These are phyloP conservation scores for Xylariales sp. DNA, from an alignment of 2,329 filamentous ascomycete genomes.

Conservation along the genomic window DNA sequence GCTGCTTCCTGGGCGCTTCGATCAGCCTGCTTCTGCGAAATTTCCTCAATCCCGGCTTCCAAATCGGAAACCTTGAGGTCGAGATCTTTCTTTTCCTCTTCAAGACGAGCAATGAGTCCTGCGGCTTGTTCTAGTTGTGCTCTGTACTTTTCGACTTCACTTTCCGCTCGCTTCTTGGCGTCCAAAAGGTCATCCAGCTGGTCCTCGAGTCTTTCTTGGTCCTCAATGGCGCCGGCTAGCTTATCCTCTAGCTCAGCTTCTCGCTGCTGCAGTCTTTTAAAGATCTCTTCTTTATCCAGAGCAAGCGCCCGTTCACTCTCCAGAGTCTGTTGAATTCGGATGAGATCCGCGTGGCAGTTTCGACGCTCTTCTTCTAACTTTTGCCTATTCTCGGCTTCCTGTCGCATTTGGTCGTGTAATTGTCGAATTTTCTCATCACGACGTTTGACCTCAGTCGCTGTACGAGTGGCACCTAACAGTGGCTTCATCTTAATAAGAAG, in stretches of 20 bases:
- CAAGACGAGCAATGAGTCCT: conserved; percentile 76
- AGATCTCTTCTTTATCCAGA: conserved; percentile 97
- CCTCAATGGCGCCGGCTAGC: conserved; percentile 83
- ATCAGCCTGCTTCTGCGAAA: conserved; percentile 67
- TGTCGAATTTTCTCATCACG: conserved; percentile 89
- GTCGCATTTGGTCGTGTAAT: conserved; percentile 77
- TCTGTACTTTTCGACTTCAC: conserved; percentile 74
- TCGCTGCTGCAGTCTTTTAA: conserved; percentile 89
- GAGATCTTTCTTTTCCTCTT: conserved; percentile 78
- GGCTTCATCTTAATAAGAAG: conserved; percentile 94
- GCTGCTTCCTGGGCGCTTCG: conserved; percentile 72
- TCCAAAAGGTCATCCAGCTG: conserved; percentile 85
- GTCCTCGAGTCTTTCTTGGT: conserved; percentile 90
- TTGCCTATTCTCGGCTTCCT: conserved; percentile 69
- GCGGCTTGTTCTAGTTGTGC: conserved; percentile 89
- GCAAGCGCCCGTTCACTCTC: conserved; percentile 95
- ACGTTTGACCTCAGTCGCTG: conserved; percentile 89
- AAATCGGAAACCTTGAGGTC: conserved; percentile 63
- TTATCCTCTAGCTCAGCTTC: conserved; percentile 92
- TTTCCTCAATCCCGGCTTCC: conserved; percentile 65
- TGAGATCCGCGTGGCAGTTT: conserved; percentile 80
- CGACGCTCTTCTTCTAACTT: conserved; percentile 88
- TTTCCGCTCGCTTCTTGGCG: conserved; percentile 84
- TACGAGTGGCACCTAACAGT: conserved; percentile 84
- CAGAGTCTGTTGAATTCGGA: conserved; percentile 86